Base-by-base conservation (phyloP, 306 rosid genomes). In the Cucumis sativus region DNA sequence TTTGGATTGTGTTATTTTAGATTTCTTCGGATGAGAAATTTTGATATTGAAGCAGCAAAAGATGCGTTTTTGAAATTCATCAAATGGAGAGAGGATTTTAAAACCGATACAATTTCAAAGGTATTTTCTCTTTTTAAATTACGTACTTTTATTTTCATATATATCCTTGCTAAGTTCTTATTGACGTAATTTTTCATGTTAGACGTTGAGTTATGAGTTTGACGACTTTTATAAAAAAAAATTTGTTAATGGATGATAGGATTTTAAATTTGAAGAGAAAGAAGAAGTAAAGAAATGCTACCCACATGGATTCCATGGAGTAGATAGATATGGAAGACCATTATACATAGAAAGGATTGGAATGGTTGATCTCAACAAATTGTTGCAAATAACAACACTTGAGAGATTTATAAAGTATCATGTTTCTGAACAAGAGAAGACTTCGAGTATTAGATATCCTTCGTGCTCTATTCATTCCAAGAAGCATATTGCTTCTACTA, bases 11-110 rank as follows among this genome's bases (percentile, higher is more conserved):
- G 11, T 52, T 52, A 40, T 39, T 49, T 7, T 45, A 92, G 98
- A 87, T 94, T 94, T 84, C 89, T 94, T 41, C 88, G 95, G 41
- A 92, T 90, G 98, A 90, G 94, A 84, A 93, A 94, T 80, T 94
- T 87, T 75, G 95, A 94, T 79, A 1, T 83, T 69, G 8, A 67
- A n/a, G 84, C 81, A 74, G 85, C 98, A 76, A 94, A 89, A 84
- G 96, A 87, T 1, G 78, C 80, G 85, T 92, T 92, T 83, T 74
- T 84, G 76, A 88, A 83, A 82, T 92, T 80, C 81, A 90, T 94
- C n/a, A 86, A 90, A 68, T 94, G 98, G 98, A 90, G 95, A 40
- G 87, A 87, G 77, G 93, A 90, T 1, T 87, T 87, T 75, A 84
- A 82, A 61, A 93, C 88, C 10, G 97, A 94, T 73, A 25, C 65